A percentile compares a stretch with the other conserved stretches of the same genome.
phyloP scores from a whole-genome alignment of 345 rosid species.

The Dovyalis caffra region DNA sequence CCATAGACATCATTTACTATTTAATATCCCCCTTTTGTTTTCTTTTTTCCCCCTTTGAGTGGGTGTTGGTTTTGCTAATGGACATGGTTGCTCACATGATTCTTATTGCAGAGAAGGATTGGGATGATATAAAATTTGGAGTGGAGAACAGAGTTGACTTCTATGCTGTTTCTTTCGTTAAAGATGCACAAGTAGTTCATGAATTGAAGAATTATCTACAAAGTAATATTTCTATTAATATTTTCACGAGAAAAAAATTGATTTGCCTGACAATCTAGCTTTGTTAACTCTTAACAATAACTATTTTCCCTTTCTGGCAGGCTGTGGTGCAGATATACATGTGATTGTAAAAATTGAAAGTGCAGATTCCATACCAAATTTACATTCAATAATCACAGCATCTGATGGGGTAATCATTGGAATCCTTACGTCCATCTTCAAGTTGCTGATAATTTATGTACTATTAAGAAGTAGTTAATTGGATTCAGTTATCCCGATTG shows the following conservation, averaged over 20 bases:
- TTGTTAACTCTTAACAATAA: background rate
- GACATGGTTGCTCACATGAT: constrained; percentile 2
- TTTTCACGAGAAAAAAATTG: background rate
- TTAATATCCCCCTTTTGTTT: background rate
- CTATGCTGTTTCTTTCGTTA: constrained; percentile 96
- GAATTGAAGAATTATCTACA: constrained; percentile 90
- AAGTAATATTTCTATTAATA: constrained; percentile 33
- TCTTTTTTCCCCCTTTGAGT: background rate
- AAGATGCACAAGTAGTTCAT: constrained; percentile 98
- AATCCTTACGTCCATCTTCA: constrained; percentile 21
- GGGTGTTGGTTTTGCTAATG: constrained; percentile 6
- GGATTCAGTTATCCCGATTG: background rate
- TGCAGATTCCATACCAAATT: constrained; percentile 93
- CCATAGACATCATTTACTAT: background rate
- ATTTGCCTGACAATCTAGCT: background rate
- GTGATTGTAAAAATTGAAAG: constrained; percentile 92
- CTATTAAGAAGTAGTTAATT: background rate
- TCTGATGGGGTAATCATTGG: constrained; percentile 82
- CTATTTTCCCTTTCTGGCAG: constrained; percentile 36
- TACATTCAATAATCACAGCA: constrained; percentile 95
- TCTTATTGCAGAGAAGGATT: constrained; percentile 79
- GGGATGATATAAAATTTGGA: constrained; percentile 99
- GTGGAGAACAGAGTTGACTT: constrained; percentile 95
- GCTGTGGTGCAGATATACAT: constrained; percentile 81
- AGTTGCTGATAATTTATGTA: constrained; percentile 10